Percentiles rank a stretch among this genome's conserved stretches.
These are phyloP conservation scores for Sistotremastrum suecicum DNA, from an alignment of 768 basidiomycete genomes.

Conservation along the genomic window DNA sequence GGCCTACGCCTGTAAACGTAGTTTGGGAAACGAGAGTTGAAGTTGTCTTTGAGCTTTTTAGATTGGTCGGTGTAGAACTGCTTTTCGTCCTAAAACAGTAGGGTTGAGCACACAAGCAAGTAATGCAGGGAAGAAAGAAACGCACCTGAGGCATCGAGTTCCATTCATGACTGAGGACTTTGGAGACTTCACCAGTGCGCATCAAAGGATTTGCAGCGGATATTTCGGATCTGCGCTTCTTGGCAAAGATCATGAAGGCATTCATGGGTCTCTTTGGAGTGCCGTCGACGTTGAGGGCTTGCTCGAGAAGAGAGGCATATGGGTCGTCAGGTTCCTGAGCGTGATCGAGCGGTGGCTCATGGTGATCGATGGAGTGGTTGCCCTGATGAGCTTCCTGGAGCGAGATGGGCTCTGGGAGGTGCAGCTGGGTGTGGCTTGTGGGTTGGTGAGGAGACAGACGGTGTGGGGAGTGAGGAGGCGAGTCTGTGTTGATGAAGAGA, in stretches of 20 bases:
- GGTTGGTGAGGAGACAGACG: no score
- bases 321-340: constrained; percentile 12
- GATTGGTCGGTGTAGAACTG: constrained; percentile 83
- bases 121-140: constrained; percentile 6
- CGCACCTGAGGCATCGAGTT: constrained; percentile 61
- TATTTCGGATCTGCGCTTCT: constrained; percentile 68
- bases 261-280: constrained; percentile 89
- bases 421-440: no score
- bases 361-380: no score
- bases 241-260: constrained; percentile 88
- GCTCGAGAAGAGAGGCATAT: constrained; percentile 44
- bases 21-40: constrained; percentile 78
- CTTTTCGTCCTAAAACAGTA: constrained; percentile 33
- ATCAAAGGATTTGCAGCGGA: constrained; percentile 78
- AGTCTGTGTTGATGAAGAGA: no score
- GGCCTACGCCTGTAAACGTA: constrained; percentile 82
- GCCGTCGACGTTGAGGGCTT: constrained; percentile 74
- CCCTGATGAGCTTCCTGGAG: no score
- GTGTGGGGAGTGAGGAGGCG: no score
- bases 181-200: constrained; percentile 84
- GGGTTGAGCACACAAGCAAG: constrained; percentile 2
- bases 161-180: constrained; percentile 81
- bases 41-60: constrained; percentile 71
- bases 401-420: no score
- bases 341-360: no score